Percentiles rank a stretch among this genome's conserved stretches.
phyloP scores from a whole-genome alignment of 208 protist species.

The Blastocrithidia nonstop region DNA sequence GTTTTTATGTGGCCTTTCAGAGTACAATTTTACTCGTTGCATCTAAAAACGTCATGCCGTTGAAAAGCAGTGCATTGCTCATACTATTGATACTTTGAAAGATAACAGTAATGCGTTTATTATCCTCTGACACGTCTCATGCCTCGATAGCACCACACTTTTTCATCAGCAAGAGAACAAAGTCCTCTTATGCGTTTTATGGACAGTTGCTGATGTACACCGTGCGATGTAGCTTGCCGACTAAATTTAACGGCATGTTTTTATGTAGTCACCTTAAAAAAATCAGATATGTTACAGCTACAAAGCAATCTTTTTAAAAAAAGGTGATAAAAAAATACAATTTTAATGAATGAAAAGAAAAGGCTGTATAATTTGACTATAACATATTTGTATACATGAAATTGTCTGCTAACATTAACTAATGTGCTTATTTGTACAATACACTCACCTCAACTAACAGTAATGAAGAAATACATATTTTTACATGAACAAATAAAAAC shows the following conservation, averaged over 20 bases:
- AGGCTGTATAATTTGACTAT: too few relatives aligned
- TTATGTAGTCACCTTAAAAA: background rate
- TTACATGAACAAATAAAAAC: too few relatives aligned
- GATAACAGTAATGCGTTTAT: constrained; percentile 33
- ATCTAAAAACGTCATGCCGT: constrained; percentile 58
- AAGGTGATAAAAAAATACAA: background rate
- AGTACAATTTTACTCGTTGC: constrained; percentile 35
- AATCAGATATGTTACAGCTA: background rate
- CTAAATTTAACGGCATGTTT: constrained; percentile 58
- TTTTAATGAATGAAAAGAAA: background rate
- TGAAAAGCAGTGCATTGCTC: constrained; percentile 62
- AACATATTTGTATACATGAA: too few relatives aligned
- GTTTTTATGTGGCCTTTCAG: constrained; percentile 61
- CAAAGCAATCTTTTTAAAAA: background rate
- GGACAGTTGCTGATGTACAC: constrained; percentile 59
- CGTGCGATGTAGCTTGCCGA: constrained; percentile 75
- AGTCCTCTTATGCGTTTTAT: constrained; percentile 39
- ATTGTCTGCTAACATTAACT: too few relatives aligned
- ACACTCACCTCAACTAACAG: too few relatives aligned
- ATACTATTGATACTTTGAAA: constrained; percentile 76
- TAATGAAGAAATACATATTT: too few relatives aligned
- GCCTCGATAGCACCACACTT: constrained; percentile 66
- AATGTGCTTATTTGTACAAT: too few relatives aligned
- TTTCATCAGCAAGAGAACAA: constrained; percentile 42
- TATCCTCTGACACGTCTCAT: constrained; percentile 51